Evolutionary conservation across 1,284 basidiomycete species (phyloP).

Genomic region (Ganoderma lingzhi): DNA sequence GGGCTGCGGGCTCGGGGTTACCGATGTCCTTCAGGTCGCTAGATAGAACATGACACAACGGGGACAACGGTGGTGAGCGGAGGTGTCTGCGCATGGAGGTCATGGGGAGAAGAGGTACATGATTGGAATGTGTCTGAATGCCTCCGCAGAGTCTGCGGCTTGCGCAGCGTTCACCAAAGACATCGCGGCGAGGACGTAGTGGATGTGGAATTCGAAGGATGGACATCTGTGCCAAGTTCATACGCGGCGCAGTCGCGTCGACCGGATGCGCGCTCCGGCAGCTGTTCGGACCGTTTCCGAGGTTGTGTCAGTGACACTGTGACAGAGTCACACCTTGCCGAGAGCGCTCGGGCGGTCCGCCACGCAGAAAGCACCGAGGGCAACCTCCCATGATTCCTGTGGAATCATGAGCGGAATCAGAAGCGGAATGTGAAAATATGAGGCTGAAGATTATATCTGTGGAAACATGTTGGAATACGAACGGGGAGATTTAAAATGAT

Average conservation of each 20-base stretch:
- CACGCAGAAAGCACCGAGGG: too few species aligned
- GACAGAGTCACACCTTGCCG: too few species aligned
- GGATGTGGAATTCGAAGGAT: not conserved
- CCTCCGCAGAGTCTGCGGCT: conserved; percentile 26
- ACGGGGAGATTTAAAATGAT: too few species aligned
- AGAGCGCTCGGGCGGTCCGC: too few species aligned
- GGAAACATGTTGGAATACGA: too few species aligned
- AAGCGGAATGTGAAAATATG: too few species aligned
- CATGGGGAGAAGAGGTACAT: conserved; percentile 21
- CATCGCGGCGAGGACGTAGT: conserved; percentile 11
- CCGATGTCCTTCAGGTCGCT: conserved; percentile 65
- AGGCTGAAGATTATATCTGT: too few species aligned
- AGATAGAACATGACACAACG: not conserved
- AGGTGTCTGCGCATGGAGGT: not conserved
- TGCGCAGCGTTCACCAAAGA: conserved; percentile 29
- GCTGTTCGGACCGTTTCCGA: too few species aligned
- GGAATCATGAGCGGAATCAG: too few species aligned
- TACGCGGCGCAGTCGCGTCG: not conserved
- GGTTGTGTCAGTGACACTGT: too few species aligned
- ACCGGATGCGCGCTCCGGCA: too few species aligned
- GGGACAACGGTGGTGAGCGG: not conserved
- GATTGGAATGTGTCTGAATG: conserved; percentile 31
- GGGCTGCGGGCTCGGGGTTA: conserved; percentile 48
- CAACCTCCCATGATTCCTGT: too few species aligned
- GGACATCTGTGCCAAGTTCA: not conserved